Conservation (phyloP, 345 rosid genomes). For the Rubroshorea leprosula region DNA sequence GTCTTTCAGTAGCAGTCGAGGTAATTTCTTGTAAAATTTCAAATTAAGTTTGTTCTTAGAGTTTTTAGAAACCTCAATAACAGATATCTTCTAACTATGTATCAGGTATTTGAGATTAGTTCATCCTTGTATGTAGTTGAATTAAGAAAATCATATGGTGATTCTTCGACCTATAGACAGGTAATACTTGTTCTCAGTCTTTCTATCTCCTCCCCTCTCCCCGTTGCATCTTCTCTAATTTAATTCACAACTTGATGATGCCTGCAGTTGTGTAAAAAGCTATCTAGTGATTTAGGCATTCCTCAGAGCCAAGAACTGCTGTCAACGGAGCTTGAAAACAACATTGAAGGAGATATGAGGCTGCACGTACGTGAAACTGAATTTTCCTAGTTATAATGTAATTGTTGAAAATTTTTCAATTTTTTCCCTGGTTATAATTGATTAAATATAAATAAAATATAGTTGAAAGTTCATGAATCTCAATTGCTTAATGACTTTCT, state of each 20-base stretch:
- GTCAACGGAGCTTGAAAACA: slow-evolving; percentile 17
- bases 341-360: neutral
- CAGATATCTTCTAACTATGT: slow-evolving; percentile 2
- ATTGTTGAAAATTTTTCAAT: neutral
- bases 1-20: slow-evolving; percentile 77
- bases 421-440: too few species aligned
- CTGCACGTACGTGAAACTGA: too few species aligned
- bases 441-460: too few species aligned
- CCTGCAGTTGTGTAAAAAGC: slow-evolving; percentile 76
- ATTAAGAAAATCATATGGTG: slow-evolving; percentile 77
- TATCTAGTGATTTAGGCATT: slow-evolving; percentile 62
- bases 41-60: neutral
- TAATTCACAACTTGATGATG: slow-evolving; percentile 1
- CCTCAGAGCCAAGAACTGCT: slow-evolving; percentile 28
- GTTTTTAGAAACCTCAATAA: too few species aligned
- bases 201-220: neutral
- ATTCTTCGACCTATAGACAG: slow-evolving; percentile 70
- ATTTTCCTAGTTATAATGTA: too few species aligned
- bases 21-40: slow-evolving; percentile 24
- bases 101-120: slow-evolving; percentile 79
- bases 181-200: neutral
- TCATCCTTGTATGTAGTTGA: slow-evolving; percentile 78
- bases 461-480: neutral
- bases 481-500: neutral
- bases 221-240: neutral